Percentiles rank a stretch among this genome's conserved stretches.
Evolutionary conservation across 495 filamentous ascomycete species (phyloP).

Genomic region (Parmelia sp.): DNA sequence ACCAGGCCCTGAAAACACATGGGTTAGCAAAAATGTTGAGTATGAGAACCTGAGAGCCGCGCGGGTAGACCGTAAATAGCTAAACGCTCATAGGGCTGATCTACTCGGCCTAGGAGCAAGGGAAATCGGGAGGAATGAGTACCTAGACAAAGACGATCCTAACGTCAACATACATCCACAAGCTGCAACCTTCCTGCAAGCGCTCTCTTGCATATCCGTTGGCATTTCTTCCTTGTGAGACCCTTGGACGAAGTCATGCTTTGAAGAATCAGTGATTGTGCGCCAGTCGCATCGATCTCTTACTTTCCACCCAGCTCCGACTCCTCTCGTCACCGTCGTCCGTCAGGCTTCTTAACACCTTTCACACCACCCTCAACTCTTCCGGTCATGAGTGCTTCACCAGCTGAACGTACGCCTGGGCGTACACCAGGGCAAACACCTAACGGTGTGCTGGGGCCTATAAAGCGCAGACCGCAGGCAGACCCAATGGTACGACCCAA

Average conservation of each 20-base stretch:
- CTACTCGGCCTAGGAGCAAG: not conserved
- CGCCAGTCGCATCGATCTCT: not conserved
- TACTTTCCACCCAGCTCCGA: not conserved
- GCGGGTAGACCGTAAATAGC: not conserved
- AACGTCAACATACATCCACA: not conserved
- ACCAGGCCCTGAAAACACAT: not conserved
- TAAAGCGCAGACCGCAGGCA: constrained; percentile 45
- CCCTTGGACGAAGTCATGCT: not conserved
- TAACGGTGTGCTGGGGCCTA: constrained; percentile 33
- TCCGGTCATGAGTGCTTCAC: constrained; percentile 53
- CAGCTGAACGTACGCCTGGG: constrained; percentile 40
- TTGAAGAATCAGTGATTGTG: not conserved
- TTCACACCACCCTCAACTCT: not conserved
- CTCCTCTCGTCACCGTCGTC: not conserved
- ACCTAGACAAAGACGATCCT: not conserved
- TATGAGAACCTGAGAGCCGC: not conserved
- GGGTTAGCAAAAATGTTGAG: too few species aligned
- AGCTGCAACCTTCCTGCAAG: constrained; percentile 5
- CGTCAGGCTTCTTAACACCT: not conserved
- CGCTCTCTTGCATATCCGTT: not conserved
- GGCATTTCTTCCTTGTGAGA: not conserved
- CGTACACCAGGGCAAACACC: constrained; percentile 40
- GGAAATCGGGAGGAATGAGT: not conserved
- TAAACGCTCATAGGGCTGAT: constrained; percentile 2
- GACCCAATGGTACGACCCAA: constrained; percentile 68